Evolutionary conservation across 1,139 yeast species (phyloP).

Genomic region (Chernovozyma aurita): DNA sequence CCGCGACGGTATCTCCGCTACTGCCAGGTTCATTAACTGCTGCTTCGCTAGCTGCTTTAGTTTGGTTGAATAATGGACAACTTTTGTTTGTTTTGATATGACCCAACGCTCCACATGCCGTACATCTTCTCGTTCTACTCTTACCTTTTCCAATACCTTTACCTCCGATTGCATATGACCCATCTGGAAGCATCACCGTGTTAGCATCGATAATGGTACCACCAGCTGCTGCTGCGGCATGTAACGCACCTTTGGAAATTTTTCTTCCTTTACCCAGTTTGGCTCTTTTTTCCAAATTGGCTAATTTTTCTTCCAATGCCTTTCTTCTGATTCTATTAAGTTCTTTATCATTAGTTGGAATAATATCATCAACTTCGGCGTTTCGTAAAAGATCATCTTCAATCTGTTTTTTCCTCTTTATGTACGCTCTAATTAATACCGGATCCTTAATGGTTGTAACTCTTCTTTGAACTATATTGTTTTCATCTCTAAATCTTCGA

Average conservation of each 20-base stretch:
- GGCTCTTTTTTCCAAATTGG: conserved; percentile 70
- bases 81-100: conserved; percentile 88
- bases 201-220: conserved; percentile 40
- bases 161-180: conserved; percentile 49
- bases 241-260: conserved; percentile 33
- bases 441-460: conserved; percentile 81
- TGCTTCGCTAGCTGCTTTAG: conserved; percentile 22
- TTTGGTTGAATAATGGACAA: conserved; percentile 71
- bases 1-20: not conserved
- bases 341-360: conserved; percentile 83
- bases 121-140: conserved; percentile 80
- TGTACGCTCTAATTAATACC: conserved; percentile 79
- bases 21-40: no score
- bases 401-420: conserved; percentile 69
- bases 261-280: conserved; percentile 42
- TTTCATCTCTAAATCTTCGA: conserved; percentile 75
- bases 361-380: conserved; percentile 62
- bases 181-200: conserved; percentile 43
- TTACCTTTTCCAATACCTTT: conserved; percentile 72
- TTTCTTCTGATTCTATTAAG: conserved; percentile 74
- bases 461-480: conserved; percentile 81
- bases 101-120: conserved; percentile 93
- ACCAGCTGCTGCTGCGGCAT: conserved; percentile 48
- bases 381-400: conserved; percentile 61
- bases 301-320: conserved; percentile 78